phyloP scores from a whole-genome alignment of 495 filamentous ascomycete species.

The Penicillium fimorum region DNA sequence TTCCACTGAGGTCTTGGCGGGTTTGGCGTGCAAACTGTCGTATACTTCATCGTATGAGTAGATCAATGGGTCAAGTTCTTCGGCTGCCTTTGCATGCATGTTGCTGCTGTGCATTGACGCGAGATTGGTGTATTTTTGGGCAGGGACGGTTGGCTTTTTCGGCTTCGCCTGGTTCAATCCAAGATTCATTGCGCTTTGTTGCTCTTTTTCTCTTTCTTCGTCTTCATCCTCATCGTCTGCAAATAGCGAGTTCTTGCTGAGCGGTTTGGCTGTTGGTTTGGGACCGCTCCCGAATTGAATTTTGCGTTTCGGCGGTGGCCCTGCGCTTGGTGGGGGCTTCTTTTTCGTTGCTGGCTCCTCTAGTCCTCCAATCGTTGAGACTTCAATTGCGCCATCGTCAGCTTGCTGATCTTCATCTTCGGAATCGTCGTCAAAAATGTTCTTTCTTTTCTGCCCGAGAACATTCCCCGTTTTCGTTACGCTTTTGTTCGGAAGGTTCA shows the following conservation, averaged over 20 bases:
- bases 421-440: conserved; percentile 47
- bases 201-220: conserved; percentile 21
- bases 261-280: conserved; percentile 35
- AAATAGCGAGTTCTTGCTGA: conserved; percentile 44
- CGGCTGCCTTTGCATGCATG: conserved; percentile 47
- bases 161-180: conserved; percentile 23
- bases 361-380: conserved; percentile 46
- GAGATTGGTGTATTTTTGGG: conserved; percentile 46
- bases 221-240: conserved; percentile 42
- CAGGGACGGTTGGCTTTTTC: conserved; percentile 12
- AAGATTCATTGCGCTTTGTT: conserved; percentile 20
- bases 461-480: conserved; percentile 24
- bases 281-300: conserved; percentile 23
- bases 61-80: conserved; percentile 50
- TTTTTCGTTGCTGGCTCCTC: conserved; percentile 22
- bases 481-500: conserved; percentile 56
- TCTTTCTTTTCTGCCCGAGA: conserved; percentile 47
- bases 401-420: conserved; percentile 41
- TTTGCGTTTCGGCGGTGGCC: conserved; percentile 39
- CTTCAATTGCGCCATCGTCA: conserved; percentile 28
- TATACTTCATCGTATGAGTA: conserved; percentile 60
- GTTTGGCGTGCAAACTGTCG: conserved; percentile 49
- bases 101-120: conserved; percentile 48
- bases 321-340: conserved; percentile 15
- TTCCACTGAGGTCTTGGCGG: conserved; percentile 25